Percentiles rank a stretch among this genome's conserved stretches.
Evolutionary conservation across 2,329 filamentous ascomycete genomes (phyloP).

Genomic region (Raffaelea ambrosiae): DNA sequence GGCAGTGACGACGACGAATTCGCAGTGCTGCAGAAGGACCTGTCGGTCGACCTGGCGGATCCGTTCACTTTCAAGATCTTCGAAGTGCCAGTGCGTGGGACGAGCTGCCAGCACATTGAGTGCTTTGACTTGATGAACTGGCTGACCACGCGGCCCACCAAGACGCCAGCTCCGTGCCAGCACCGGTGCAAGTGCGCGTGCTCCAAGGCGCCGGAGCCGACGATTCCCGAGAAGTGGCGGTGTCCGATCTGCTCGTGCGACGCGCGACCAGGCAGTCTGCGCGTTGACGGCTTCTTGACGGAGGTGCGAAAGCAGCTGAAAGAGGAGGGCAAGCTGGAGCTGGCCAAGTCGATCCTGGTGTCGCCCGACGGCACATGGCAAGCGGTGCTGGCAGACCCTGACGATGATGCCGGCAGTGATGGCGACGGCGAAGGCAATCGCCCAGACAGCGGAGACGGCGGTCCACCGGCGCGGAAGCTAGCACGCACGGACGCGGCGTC

Average conservation of each 20-base stretch:
- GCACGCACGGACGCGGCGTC: not conserved
- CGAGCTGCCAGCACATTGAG: constrained; percentile 65
- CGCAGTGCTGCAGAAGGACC: constrained; percentile 44
- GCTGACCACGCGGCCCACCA: constrained; percentile 55
- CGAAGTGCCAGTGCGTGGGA: constrained; percentile 62
- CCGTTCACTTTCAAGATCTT: constrained; percentile 60
- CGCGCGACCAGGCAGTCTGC: constrained; percentile 62
- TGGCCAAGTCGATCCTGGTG: constrained; percentile 53
- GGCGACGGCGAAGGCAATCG: constrained; percentile 11
- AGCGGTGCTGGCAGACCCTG: constrained; percentile 25
- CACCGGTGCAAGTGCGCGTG: constrained; percentile 28
- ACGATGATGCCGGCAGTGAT: constrained; percentile 19
- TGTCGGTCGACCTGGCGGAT: constrained; percentile 57
- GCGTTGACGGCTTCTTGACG: constrained; percentile 66
- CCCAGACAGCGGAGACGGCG: not conserved
- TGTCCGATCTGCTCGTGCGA: constrained; percentile 79
- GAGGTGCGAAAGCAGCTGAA: constrained; percentile 51
- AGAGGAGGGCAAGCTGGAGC: constrained; percentile 31
- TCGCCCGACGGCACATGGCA: constrained; percentile 58
- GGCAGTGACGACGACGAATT: constrained; percentile 53
- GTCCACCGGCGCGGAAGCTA: not conserved
- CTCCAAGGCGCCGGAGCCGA: constrained; percentile 33
- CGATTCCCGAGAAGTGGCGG: constrained; percentile 64
- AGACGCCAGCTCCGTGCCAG: constrained; percentile 26
- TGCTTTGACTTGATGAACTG: constrained; percentile 87